Evolutionary conservation across 2,329 filamentous ascomycete genomes (phyloP).

Genomic region (Pseudocercospora macadamiae): DNA sequence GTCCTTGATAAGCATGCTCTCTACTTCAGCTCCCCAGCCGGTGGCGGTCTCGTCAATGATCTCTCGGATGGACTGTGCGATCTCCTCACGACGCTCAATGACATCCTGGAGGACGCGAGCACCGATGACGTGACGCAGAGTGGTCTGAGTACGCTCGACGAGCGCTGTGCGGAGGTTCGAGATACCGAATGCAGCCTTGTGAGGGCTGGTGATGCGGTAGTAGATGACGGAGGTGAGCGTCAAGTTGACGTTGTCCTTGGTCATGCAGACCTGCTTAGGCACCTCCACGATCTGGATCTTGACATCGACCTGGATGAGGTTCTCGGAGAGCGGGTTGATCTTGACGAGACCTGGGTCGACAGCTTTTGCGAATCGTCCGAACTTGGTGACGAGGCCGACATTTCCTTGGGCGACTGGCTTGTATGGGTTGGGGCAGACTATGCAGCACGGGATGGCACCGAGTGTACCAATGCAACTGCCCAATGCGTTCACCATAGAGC

Average conservation of each 20-base stretch:
- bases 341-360: conserved; percentile 97
- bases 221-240: conserved; percentile 97
- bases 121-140: conserved; percentile 92
- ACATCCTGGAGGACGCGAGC: conserved; percentile 96
- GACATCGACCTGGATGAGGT: conserved; percentile 89
- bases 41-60: conserved; percentile 95
- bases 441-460: conserved; percentile 88
- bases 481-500: conserved; percentile 73
- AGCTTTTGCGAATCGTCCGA: conserved; percentile 90
- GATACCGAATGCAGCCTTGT: conserved; percentile 97
- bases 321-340: conserved; percentile 93
- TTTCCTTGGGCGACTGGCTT: conserved; percentile 78
- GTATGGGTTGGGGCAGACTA: conserved; percentile 80
- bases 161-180: conserved; percentile 94
- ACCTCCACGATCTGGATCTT: conserved; percentile 99
- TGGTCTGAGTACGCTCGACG: conserved; percentile 96
- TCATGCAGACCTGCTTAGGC: conserved; percentile 97
- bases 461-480: conserved; percentile 75
- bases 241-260: conserved; percentile 97
- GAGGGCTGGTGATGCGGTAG: conserved; percentile 93
- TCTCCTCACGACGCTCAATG: conserved; percentile 96
- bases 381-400: conserved; percentile 93
- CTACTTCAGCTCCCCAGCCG: conserved; percentile 94
- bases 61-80: conserved; percentile 91
- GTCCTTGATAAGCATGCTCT: conserved; percentile 99